Evolutionary conservation across 1,284 basidiomycete genomes (phyloP).

Genomic region (Puccinia coronata): DNA sequence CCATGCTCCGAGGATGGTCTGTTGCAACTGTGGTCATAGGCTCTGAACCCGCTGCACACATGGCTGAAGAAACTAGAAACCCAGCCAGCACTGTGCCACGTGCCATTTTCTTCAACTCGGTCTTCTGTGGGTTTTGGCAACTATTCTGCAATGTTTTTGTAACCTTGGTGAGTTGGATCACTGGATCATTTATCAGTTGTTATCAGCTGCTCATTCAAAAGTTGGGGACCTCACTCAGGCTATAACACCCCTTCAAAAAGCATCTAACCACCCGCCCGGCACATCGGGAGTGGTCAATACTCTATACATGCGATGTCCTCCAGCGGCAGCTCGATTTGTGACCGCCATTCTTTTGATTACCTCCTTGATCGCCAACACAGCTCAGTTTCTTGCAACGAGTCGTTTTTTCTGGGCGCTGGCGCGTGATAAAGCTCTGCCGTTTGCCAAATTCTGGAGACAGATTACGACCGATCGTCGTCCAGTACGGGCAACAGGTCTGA

Average conservation of each 20-base stretch:
- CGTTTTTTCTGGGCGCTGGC: conserved; percentile 49
- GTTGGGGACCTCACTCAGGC: too few species aligned
- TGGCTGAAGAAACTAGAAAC: conserved; percentile 42
- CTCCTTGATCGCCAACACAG: conserved; percentile 20
- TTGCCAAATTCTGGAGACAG: conserved; percentile 12
- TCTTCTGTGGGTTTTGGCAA: neutral
- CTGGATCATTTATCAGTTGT: neutral
- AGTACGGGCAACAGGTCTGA: conserved; percentile 9
- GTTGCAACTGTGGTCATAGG: neutral
- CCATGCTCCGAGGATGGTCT: conserved; percentile 1
- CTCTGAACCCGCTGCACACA: conserved; percentile 22
- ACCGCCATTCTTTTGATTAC: neutral
- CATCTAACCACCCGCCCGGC: neutral
- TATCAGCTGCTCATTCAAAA: neutral
- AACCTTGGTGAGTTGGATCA: conserved; percentile 9
- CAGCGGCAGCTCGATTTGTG: conserved; percentile 32
- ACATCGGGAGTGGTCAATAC: conserved; percentile 28
- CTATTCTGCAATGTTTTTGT: conserved; percentile 2
- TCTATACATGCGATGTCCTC: conserved; percentile 31
- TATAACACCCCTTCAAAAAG: conserved; percentile 14
- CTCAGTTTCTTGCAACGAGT: conserved; percentile 37
- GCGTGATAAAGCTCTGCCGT: conserved; percentile 39
- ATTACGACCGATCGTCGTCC: conserved; percentile 9
- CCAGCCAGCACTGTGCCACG: conserved; percentile 9
- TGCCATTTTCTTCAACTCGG: conserved; percentile 15